These are phyloP conservation scores for Neopestalotiopsis clavispora DNA, from an alignment of 2,329 filamentous ascomycete genomes.

Conservation along the genomic window DNA sequence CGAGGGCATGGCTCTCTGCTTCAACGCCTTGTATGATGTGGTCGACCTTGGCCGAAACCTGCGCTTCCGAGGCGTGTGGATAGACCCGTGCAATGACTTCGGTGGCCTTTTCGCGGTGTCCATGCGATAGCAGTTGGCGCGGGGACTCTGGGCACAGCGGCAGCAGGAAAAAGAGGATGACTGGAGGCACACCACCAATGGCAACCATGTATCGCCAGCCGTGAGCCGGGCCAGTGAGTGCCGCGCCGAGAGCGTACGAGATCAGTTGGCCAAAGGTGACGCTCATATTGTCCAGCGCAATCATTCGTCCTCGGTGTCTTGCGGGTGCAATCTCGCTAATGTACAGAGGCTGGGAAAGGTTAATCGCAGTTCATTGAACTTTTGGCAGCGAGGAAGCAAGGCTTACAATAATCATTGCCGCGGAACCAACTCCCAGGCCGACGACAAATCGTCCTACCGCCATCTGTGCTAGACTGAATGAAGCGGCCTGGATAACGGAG, in stretches of 20 bases:
- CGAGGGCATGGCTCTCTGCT: constrained; percentile 34
- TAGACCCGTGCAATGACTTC: constrained; percentile 44
- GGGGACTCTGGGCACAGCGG: constrained; percentile 54
- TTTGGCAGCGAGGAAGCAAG: constrained; percentile 24
- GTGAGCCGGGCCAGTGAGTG: constrained; percentile 42
- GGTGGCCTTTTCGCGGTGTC: constrained; percentile 43
- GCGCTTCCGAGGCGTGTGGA: constrained; percentile 44
- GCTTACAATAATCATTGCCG: constrained; percentile 47
- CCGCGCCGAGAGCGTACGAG: constrained; percentile 45
- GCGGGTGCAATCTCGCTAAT: constrained; percentile 56
- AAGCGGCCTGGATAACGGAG: constrained; percentile 39
- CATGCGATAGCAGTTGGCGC: constrained; percentile 50
- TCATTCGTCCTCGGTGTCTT: constrained; percentile 53
- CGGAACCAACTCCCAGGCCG: constrained; percentile 53
- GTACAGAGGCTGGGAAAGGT: too few species aligned
- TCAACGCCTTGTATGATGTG: constrained; percentile 45
- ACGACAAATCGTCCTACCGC: constrained; percentile 50
- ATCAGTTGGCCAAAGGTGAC: constrained; percentile 48
- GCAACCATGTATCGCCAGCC: constrained; percentile 58
- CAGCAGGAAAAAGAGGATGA: constrained; percentile 48
- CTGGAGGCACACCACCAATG: constrained; percentile 49
- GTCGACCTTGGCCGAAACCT: constrained; percentile 48
- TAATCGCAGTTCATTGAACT: too few species aligned
- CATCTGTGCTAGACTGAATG: constrained; percentile 47
- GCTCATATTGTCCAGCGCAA: constrained; percentile 52